A percentile compares a stretch with the other conserved stretches of the same genome.
Conservation (phyloP, 2,329 filamentous ascomycete genomes). For the Fusarium sp. region DNA sequence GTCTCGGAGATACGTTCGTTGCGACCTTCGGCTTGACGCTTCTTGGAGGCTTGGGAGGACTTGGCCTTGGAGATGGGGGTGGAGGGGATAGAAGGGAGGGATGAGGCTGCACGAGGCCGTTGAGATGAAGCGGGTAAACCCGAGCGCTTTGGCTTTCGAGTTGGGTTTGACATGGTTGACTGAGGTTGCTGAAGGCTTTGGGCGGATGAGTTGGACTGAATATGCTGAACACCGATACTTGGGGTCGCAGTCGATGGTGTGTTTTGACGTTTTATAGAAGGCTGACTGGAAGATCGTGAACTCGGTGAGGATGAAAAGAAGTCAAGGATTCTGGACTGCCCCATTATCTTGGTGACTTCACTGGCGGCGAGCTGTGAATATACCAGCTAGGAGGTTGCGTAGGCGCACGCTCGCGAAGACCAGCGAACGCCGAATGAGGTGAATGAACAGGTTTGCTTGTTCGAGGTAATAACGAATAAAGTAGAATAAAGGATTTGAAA, state of each 20-base stretch:
- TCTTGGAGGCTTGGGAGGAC: conserved; percentile 14
- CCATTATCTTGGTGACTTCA: conserved; percentile 16
- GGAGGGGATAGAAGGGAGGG: background rate
- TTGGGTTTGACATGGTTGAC: background rate
- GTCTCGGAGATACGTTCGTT: conserved; percentile 27
- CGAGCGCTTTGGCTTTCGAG: background rate
- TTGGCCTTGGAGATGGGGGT: background rate
- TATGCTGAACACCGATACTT: background rate
- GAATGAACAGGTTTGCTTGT: background rate
- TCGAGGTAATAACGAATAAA: background rate
- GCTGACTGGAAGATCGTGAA: background rate
- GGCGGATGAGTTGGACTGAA: background rate
- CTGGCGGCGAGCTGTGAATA: background rate
- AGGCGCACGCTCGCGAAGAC: background rate
- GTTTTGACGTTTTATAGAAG: background rate
- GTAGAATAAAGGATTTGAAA: background rate
- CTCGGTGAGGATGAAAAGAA: conserved; percentile 26
- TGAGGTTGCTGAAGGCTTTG: background rate
- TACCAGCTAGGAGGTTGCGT: background rate
- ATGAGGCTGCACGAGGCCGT: conserved; percentile 3
- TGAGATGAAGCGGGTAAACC: background rate
- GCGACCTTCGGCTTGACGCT: background rate
- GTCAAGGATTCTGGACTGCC: conserved; percentile 35
- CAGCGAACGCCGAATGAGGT: background rate
- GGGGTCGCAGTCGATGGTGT: background rate